phyloP scores from a whole-genome alignment of 2,329 filamentous ascomycete genomes.

The Fusarium sp. region DNA sequence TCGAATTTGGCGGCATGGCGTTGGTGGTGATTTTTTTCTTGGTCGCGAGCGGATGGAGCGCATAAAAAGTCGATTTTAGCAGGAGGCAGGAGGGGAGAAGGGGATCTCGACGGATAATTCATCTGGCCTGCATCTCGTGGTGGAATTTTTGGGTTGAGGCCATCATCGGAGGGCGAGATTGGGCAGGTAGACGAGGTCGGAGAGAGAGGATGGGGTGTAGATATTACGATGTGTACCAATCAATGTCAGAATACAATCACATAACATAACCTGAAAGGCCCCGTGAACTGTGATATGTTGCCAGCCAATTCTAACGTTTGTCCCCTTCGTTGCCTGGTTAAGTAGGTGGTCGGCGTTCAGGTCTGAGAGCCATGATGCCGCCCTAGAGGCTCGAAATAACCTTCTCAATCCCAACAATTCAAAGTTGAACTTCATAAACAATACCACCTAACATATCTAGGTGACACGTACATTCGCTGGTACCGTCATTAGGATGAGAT shows the following conservation, averaged over 20 bases:
- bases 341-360: not conserved
- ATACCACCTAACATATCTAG: not conserved
- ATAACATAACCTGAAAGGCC: not conserved
- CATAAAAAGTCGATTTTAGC: constrained; percentile 12
- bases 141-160: not conserved
- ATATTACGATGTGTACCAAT: constrained; percentile 19
- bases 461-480: not conserved
- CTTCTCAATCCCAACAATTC: not conserved
- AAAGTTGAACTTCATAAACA: not conserved
- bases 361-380: not conserved
- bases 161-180: not conserved
- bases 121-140: not conserved
- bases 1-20: constrained; percentile 44
- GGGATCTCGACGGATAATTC: not conserved
- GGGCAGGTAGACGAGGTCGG: not conserved
- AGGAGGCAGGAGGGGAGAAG: not conserved
- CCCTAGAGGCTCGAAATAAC: not conserved
- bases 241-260: constrained; percentile 21
- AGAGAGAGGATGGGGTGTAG: not conserved
- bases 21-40: constrained; percentile 44
- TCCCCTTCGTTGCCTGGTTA: not conserved
- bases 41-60: constrained; percentile 21
- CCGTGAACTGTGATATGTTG: not conserved
- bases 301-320: not conserved
- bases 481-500: not conserved